These are phyloP conservation scores for Annulohypoxylon maeteangense DNA, from an alignment of 495 filamentous ascomycete species.

Conservation along the genomic window DNA sequence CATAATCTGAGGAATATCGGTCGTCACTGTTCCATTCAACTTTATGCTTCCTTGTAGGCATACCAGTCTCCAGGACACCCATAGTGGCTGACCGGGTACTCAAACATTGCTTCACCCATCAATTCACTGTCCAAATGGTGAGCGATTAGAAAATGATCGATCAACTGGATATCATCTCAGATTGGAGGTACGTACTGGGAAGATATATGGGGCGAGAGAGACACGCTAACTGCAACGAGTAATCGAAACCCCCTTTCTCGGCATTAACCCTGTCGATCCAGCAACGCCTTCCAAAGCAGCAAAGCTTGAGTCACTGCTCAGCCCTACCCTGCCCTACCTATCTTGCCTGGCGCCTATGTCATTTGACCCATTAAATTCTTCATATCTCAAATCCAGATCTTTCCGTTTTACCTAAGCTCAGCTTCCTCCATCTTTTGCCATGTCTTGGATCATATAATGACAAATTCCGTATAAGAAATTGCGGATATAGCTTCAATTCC, in stretches of 20 bases:
- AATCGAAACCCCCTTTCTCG: not conserved
- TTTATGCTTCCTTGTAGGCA: no score
- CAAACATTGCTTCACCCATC: no score
- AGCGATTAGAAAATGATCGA: no score
- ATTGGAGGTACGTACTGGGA: not conserved
- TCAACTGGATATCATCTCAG: no score
- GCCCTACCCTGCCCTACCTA: no score
- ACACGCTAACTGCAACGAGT: not conserved
- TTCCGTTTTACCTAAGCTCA: not conserved
- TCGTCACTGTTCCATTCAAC: no score
- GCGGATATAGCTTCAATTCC: not conserved
- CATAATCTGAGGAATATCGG: no score
- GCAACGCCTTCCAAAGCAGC: not conserved
- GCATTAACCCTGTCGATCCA: not conserved
- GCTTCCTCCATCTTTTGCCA: not conserved
- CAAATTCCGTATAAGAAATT: not conserved
- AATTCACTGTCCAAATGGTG: no score
- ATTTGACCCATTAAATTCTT: not conserved
- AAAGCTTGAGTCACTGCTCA: not conserved
- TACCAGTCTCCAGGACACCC: not conserved
- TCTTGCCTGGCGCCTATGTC: not conserved
- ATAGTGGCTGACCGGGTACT: not conserved
- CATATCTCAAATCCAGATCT: not conserved
- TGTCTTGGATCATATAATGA: not conserved
- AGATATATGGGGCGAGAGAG: not conserved